Base-by-base conservation (phyloP, 148 eudicot genomes). In the Cornus controversa region DNA sequence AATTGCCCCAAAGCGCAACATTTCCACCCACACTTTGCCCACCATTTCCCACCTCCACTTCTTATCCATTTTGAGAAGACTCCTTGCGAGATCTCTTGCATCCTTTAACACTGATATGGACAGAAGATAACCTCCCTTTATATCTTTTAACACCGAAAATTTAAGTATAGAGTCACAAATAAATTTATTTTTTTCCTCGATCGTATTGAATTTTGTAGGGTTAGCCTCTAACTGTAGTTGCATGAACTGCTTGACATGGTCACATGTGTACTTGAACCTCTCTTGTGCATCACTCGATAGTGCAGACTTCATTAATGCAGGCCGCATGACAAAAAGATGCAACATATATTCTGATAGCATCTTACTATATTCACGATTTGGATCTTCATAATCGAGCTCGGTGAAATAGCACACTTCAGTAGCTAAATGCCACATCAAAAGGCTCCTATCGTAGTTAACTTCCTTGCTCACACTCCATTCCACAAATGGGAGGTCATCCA, bases 1-100 rank as follows among this genome's bases (percentile, higher is more conserved):
- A 54, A 64, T 66, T 11, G 86, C 82, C 9, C 80, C 83, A 63
- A 79, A 80, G 63, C 78, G 58, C 29, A 83, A 34, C 70, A 83
- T 8, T 81, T 72, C 81, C 5, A 79, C 37, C 81, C 81, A 79
- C 10, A 73, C 77, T n/a, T 22, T 6, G 65, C 45, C 69, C 72
- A 24, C 45, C 4, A 31, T 70, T 75, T 7, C 42, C 81, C 77
- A 73, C 45, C n/a, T 76, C 24, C 26, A 24, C 25, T 66, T 34
- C 10, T 11, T 7, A 11, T 40, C 29, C 11, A 57, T 9, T 23
- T 80, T 2, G n/a, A 31, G 34, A 31, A 31, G 34, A 31, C n/a
- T n/a, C n/a, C n/a, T n/a, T n/a, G n/a, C 37, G 64, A 80, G 63
- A 22, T 75, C 28, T 37, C 62, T 47, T 7, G 79, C 83, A 31